These are phyloP conservation scores for Penicillium occitanis DNA, from an alignment of 2,329 filamentous ascomycete genomes.

Conservation along the genomic window DNA sequence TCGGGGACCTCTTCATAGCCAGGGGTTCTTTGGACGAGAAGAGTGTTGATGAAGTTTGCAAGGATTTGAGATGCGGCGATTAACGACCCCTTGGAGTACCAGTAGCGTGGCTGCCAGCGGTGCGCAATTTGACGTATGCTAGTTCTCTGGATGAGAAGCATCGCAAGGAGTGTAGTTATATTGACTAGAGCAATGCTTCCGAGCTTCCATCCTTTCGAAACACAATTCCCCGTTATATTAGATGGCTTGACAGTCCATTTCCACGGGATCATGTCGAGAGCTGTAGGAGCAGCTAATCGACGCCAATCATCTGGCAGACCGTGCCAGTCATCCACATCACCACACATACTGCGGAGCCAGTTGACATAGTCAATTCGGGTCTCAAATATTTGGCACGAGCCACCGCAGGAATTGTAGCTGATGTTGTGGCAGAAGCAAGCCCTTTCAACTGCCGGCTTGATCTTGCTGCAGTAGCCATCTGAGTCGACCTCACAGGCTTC, in stretches of 20 bases:
- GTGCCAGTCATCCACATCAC: neutral
- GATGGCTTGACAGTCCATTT: slow-evolving; percentile 2
- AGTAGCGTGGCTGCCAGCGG: neutral
- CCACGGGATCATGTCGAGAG: slow-evolving; percentile 1
- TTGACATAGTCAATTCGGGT: neutral
- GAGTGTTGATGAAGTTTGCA: neutral
- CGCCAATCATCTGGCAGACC: slow-evolving; percentile 9
- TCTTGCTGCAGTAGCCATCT: neutral
- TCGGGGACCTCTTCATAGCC: neutral
- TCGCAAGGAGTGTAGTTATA: neutral
- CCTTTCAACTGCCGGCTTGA: neutral
- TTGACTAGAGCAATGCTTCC: neutral
- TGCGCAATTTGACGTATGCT: neutral
- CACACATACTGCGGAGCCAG: neutral
- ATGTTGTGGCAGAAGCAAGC: slow-evolving; percentile 4
- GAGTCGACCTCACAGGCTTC: slow-evolving; percentile 1
- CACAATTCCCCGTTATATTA: neutral
- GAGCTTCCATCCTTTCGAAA: neutral
- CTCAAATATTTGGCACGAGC: neutral
- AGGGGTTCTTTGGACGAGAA: neutral
- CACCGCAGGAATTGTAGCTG: slow-evolving; percentile 4
- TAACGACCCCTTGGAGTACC: neutral
- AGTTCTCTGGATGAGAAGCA: neutral
- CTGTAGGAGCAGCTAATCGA: neutral
- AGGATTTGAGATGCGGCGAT: neutral